Base-by-base conservation (phyloP, 2,329 filamentous ascomycete species). In the Xylariaceae sp. region DNA sequence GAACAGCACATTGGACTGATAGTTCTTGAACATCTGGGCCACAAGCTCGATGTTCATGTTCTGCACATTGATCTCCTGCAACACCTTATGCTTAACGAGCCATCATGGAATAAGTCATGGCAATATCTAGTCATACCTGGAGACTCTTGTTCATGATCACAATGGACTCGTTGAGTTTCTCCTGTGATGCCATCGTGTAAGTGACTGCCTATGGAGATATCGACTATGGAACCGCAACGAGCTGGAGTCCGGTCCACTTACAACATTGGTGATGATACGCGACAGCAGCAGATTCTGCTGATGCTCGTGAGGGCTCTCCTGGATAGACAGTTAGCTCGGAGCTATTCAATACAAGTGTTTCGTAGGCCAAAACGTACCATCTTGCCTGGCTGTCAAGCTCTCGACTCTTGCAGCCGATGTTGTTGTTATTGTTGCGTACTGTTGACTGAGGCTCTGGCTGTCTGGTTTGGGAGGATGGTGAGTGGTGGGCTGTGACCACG, bases 11-110 rank as follows among this genome's bases (percentile, higher is more conserved):
- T 97, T 99, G 11, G 91, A 96, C 71, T 97, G 92, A 70, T 99
- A 99, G 73, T 97, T 99, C 76, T 97, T 97, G 79, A 97, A 99
- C 94, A 99, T 99, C 69, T 97, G 93, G 1, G 93, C 92, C 5
- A 97, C 94, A 2, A 97, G 81, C 74, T 97, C 94, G 34, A 97
- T 90, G 67, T 99, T 96, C 91, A 97, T 97, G 71, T 97, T 99
- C 66, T 96, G 89, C 50, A 97, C 87, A 67, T 97, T 97, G 79
- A 97, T 97, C 61, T 97, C 93, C 89, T 96, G 16, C 22, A 28
- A 28, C 22, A 4, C 22, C 22, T 4, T 28, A 28, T 28, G 22
- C 22, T 28, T 28, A 28, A 28, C 22, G 7, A 4, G 7, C 22
- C 4, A 28, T 28, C 22, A 28, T 28, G 22, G 4, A 28, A 7